phyloP scores from a whole-genome alignment of 116 monocot species.

The Phalaenopsis hybrid region DNA sequence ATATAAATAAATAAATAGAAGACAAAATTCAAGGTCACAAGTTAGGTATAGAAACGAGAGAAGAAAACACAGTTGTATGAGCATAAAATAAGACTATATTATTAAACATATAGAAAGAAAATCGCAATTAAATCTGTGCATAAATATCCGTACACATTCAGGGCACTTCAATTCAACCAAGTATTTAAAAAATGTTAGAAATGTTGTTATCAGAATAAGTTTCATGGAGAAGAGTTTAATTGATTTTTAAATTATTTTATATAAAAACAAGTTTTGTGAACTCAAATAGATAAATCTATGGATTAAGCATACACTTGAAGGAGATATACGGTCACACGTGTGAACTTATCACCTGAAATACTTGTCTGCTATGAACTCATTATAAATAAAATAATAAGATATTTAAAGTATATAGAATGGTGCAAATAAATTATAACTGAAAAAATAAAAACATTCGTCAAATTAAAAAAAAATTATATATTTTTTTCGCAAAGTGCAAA shows the following conservation, averaged over 20 bases:
- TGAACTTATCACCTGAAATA: background rate
- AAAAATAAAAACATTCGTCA: background rate
- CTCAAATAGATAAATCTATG: background rate
- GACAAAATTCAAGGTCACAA: background rate
- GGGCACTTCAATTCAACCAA: background rate
- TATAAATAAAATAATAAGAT: background rate
- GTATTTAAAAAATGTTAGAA: background rate
- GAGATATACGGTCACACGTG: background rate
- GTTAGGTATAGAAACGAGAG: background rate
- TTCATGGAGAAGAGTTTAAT: background rate
- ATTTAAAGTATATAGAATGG: background rate
- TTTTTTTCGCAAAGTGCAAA: background rate
- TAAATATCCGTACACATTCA: background rate
- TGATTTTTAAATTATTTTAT: background rate
- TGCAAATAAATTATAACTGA: background rate
- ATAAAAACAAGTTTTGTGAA: background rate
- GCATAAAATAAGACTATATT: no score
- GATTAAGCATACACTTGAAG: background rate
- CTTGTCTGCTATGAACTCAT: background rate
- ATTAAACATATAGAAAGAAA: background rate
- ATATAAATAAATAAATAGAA: background rate
- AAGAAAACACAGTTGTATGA: background rate
- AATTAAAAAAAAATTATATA: background rate
- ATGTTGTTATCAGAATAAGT: background rate
- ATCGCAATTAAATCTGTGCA: background rate